Evolutionary conservation across 331 rosid species (phyloP).

Genomic region (Malus hybrid): DNA sequence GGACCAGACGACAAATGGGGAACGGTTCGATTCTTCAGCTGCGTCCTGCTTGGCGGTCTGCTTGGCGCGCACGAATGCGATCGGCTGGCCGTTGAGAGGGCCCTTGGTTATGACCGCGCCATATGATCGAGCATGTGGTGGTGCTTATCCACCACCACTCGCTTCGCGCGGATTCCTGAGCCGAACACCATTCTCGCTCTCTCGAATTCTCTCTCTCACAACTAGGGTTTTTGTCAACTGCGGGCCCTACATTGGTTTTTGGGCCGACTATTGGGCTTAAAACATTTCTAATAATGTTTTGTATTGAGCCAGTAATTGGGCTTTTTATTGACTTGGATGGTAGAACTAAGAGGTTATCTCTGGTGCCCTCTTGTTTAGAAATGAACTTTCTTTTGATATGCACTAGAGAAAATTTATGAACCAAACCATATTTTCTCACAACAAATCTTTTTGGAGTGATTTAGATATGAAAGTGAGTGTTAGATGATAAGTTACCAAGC

Average conservation of each 20-base stretch:
- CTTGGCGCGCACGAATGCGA: constrained; percentile 40
- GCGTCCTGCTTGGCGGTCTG: constrained; percentile 40
- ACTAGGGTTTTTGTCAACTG: neutral
- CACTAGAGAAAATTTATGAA: too few relatives aligned
- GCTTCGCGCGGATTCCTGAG: neutral
- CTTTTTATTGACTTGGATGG: neutral
- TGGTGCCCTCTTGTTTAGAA: too few relatives aligned
- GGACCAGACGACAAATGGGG: too few relatives aligned
- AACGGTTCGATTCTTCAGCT: too few relatives aligned
- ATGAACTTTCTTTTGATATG: too few relatives aligned
- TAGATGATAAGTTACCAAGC: neutral
- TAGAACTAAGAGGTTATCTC: neutral
- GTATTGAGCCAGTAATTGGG: neutral
- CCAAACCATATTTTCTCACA: neutral
- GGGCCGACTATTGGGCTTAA: neutral
- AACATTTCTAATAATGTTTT: neutral
- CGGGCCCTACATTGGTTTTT: neutral
- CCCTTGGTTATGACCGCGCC: constrained; percentile 31
- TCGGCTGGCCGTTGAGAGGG: constrained; percentile 57
- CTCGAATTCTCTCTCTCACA: neutral
- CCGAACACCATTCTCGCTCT: too few relatives aligned
- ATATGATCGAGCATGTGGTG: too few relatives aligned
- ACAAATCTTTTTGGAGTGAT: neutral
- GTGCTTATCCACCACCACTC: constrained; percentile 33
- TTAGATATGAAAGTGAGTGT: neutral